Conservation (phyloP, 1,139 yeast species). For the Debaryomyces sp. region DNA sequence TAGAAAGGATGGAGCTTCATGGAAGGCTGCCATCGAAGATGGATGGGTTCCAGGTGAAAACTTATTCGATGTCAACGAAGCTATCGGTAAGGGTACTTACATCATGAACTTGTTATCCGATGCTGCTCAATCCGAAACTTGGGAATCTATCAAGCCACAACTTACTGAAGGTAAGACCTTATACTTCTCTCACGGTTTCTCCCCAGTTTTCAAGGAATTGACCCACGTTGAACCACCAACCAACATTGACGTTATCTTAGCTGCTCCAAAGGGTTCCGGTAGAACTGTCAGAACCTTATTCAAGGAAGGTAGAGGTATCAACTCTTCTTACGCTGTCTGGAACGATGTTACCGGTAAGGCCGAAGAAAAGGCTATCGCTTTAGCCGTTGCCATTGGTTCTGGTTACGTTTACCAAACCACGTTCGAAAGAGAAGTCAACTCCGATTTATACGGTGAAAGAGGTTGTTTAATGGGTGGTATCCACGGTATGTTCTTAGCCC, state of each 20-base stretch:
- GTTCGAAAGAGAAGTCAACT: slow-evolving; percentile 98
- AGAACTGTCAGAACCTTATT: slow-evolving; percentile 98
- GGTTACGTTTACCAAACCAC: slow-evolving; percentile 99
- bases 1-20: slow-evolving; percentile 97
- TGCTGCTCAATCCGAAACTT: slow-evolving; percentile 99
- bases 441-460: slow-evolving; percentile 99
- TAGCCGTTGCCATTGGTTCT: slow-evolving; percentile 98
- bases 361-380: slow-evolving; percentile 97
- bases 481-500: slow-evolving; percentile 99
- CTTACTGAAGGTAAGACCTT: slow-evolving; percentile 96
- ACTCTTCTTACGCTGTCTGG: slow-evolving; percentile 99
- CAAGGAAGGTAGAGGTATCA: slow-evolving; percentile 99
- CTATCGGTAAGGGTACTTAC: slow-evolving; percentile 87
- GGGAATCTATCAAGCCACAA: slow-evolving; percentile 84
- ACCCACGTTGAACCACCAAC: slow-evolving; percentile 95
- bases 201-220: slow-evolving; percentile 97
- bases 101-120: slow-evolving; percentile 98
- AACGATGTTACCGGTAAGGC: slow-evolving; percentile 99
- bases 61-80: slow-evolving; percentile 93
- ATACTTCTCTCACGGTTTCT: slow-evolving; percentile 99
- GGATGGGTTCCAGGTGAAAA: slow-evolving; percentile 99
- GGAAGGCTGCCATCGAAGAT: slow-evolving; percentile 99
- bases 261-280: slow-evolving; percentile 99
- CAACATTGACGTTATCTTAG: slow-evolving; percentile 94
- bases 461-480: slow-evolving; percentile 99